These are phyloP conservation scores for Heliocybe sulcata DNA, from an alignment of 1,284 basidiomycete genomes.

Conservation along the genomic window DNA sequence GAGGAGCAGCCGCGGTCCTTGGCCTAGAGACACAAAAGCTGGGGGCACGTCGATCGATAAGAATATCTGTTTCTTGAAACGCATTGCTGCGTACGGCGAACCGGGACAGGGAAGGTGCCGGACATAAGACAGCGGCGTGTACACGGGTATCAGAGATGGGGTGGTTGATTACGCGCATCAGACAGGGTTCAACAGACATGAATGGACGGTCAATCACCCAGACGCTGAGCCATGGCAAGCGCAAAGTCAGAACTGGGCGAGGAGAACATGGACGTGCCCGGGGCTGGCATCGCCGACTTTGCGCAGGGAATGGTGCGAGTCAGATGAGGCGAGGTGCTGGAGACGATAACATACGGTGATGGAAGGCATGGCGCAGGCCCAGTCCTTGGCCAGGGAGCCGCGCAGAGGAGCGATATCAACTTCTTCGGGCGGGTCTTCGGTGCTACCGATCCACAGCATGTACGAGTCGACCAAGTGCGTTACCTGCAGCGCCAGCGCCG, in stretches of 20 bases:
- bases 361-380: conserved; percentile 80
- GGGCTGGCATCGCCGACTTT: conserved; percentile 33
- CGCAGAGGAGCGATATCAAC: conserved; percentile 38
- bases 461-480: conserved; percentile 67
- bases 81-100: conserved; percentile 35
- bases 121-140: background rate
- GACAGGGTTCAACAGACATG: background rate
- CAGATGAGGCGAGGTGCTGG: background rate
- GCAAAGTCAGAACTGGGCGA: conserved; percentile 58
- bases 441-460: conserved; percentile 76
- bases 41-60: conserved; percentile 60
- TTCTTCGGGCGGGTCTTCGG: conserved; percentile 38
- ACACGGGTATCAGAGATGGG: background rate
- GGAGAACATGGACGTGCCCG: conserved; percentile 64
- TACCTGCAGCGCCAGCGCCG: conserved; percentile 62
- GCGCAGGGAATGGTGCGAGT: background rate
- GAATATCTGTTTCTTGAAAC: conserved; percentile 61
- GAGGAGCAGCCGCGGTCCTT: conserved; percentile 37
- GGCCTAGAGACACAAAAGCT: conserved; percentile 32
- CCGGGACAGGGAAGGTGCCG: background rate
- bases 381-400: conserved; percentile 64
- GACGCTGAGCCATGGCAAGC: conserved; percentile 67
- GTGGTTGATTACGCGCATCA: background rate
- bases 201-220: conserved; percentile 45
- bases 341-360: conserved; percentile 26